phyloP scores from a whole-genome alignment of 2,329 filamentous ascomycete genomes.

The Trichoderma semiorbis region DNA sequence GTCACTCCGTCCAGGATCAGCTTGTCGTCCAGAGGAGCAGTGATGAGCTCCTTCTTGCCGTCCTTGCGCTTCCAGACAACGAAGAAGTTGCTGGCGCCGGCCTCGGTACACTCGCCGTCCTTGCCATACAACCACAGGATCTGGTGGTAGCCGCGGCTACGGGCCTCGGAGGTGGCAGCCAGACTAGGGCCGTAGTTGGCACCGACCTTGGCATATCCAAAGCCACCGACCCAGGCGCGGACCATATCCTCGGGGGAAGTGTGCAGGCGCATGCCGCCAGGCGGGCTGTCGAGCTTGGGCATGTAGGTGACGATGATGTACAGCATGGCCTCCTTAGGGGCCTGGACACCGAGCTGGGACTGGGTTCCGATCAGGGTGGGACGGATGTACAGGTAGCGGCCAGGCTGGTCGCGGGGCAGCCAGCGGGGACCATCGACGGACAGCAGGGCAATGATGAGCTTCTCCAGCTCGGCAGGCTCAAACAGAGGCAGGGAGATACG shows the following conservation, averaged over 20 bases:
- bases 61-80: conserved; percentile 64
- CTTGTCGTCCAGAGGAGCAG: conserved; percentile 76
- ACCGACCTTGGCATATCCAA: conserved; percentile 87
- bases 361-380: conserved; percentile 85
- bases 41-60: conserved; percentile 64
- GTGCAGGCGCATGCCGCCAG: conserved; percentile 66
- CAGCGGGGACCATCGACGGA: conserved; percentile 72
- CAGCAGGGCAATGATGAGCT: conserved; percentile 68
- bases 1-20: conserved; percentile 88
- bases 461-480: conserved; percentile 66
- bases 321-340: conserved; percentile 79
- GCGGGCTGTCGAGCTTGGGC: conserved; percentile 51
- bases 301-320: conserved; percentile 72
- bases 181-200: conserved; percentile 90
- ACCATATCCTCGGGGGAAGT: conserved; percentile 79
- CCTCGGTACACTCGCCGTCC: conserved; percentile 79
- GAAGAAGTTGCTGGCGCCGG: conserved; percentile 90
- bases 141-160: conserved; percentile 73
- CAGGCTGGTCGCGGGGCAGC: conserved; percentile 67
- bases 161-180: conserved; percentile 72
- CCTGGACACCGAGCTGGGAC: conserved; percentile 73
- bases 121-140: conserved; percentile 89
- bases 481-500: conserved; percentile 75
- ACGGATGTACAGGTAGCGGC: conserved; percentile 77
- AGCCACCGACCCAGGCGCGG: conserved; percentile 89